Evolutionary conservation across 1,284 basidiomycete genomes (phyloP).

Genomic region (Apiotrichum gamsii): DNA sequence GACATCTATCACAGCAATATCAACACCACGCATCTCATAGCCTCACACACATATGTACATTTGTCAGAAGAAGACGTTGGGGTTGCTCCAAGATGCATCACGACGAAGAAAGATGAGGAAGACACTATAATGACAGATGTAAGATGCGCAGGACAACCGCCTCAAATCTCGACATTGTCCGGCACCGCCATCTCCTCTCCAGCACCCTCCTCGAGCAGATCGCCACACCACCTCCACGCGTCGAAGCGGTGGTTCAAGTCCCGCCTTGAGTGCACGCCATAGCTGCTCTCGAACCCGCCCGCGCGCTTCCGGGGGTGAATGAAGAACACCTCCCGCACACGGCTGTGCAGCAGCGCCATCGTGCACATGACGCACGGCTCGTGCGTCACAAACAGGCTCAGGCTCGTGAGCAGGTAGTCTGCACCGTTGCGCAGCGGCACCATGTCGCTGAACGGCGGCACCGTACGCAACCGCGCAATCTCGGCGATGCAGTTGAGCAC

Average conservation of each 20-base stretch:
- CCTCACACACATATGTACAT: no score
- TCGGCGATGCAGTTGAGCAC: slow-evolving; percentile 66
- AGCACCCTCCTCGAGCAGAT: slow-evolving; percentile 27
- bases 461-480: slow-evolving; percentile 52
- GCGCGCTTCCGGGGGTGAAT: slow-evolving; percentile 62
- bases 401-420: slow-evolving; percentile 76
- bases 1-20: no score
- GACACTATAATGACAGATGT: no score
- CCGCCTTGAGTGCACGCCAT: slow-evolving; percentile 65
- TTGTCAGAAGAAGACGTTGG: no score
- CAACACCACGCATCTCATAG: no score
- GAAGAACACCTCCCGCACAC: slow-evolving; percentile 77
- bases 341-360: slow-evolving; percentile 86
- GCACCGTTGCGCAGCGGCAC: slow-evolving; percentile 54
- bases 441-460: slow-evolving; percentile 41
- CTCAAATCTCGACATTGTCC: slow-evolving; percentile 13
- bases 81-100: no score
- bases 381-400: slow-evolving; percentile 78
- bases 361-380: slow-evolving; percentile 94
- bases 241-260: slow-evolving; percentile 77
- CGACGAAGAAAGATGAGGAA: no score
- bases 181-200: slow-evolving; percentile 10
- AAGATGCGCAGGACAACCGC: no score
- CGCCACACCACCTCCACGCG: slow-evolving; percentile 50
- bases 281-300: slow-evolving; percentile 35